A percentile compares a stretch with the other conserved stretches of the same genome.
Evolutionary conservation across 495 filamentous ascomycete species (phyloP).

Genomic region (Cairneyella variabilis): DNA sequence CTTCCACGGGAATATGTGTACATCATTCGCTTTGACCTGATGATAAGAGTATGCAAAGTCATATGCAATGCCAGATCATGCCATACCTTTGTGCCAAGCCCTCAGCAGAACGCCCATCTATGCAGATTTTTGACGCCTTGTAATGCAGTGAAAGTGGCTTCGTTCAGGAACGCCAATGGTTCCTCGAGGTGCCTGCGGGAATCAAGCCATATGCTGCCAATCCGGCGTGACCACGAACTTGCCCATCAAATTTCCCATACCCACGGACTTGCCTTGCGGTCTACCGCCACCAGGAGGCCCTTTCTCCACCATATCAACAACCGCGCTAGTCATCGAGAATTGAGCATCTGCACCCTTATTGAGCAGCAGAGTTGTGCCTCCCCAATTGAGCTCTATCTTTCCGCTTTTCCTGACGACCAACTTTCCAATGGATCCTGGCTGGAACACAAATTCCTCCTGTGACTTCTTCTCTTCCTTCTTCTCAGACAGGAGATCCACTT

Average conservation of each 20-base stretch:
- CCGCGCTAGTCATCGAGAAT: conserved; percentile 41
- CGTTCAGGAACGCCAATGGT: no score
- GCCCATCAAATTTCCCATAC: conserved; percentile 56
- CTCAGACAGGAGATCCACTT: not conserved
- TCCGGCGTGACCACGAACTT: conserved; percentile 54
- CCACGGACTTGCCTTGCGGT: conserved; percentile 39
- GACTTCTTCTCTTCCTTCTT: conserved; percentile 9
- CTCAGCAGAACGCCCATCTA: no score
- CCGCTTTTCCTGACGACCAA: conserved; percentile 57
- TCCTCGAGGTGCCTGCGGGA: no score
- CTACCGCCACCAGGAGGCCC: conserved; percentile 21
- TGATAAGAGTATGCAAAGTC: no score
- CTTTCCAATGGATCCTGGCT: conserved; percentile 52
- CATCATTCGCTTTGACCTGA: no score
- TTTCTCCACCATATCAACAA: conserved; percentile 24
- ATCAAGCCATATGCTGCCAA: no score
- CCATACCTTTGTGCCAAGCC: no score
- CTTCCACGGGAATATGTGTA: no score
- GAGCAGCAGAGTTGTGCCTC: conserved; percentile 46
- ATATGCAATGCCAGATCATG: no score
- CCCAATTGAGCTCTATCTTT: conserved; percentile 57
- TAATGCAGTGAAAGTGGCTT: no score
- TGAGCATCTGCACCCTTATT: conserved; percentile 37
- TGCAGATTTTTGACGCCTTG: no score
- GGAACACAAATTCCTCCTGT: conserved; percentile 15